Percentiles rank a stretch among this genome's conserved stretches.
Evolutionary conservation across 805 yeast genomes (phyloP).

Genomic region (Sungouiozyma ichnusensis): DNA sequence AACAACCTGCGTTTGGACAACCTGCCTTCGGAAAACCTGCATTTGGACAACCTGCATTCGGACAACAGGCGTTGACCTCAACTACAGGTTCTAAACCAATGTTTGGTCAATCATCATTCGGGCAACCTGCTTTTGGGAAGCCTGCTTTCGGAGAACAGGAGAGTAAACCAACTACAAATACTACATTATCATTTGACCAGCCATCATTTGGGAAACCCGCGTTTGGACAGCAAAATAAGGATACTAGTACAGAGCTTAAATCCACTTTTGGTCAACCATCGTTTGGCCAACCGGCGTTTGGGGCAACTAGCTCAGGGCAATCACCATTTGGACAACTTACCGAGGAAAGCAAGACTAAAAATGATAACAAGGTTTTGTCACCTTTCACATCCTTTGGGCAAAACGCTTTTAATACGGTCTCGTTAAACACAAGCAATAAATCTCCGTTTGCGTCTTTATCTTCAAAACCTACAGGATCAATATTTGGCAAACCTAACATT

Average conservation of each 20-base stretch:
- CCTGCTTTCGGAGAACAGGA: conserved; percentile 5
- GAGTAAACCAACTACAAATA: conserved; percentile 8
- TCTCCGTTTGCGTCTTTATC: conserved; percentile 9
- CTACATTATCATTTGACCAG: background rate
- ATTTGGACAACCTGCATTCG: conserved; percentile 13
- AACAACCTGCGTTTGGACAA: conserved; percentile 16
- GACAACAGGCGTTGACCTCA: conserved; percentile 1
- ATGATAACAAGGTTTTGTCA: background rate
- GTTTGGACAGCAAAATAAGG: conserved; percentile 3
- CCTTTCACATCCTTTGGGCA: background rate
- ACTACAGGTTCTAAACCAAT: no score
- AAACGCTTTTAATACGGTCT: background rate
- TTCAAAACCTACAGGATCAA: background rate
- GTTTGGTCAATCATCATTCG: conserved; percentile 18
- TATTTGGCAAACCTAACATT: background rate
- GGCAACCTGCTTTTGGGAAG: conserved; percentile 6
- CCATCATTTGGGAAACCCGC: conserved; percentile 9
- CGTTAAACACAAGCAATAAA: background rate
- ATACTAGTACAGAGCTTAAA: background rate
- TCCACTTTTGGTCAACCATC: conserved; percentile 10
- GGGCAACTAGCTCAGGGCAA: no score
- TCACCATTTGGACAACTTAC: conserved; percentile 12
- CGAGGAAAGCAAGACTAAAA: background rate
- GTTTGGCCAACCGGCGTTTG: background rate
- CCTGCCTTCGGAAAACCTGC: conserved; percentile 19